phyloP scores from a whole-genome alignment of 768 basidiomycete genomes.

The Coprinopsis strossmayeri region DNA sequence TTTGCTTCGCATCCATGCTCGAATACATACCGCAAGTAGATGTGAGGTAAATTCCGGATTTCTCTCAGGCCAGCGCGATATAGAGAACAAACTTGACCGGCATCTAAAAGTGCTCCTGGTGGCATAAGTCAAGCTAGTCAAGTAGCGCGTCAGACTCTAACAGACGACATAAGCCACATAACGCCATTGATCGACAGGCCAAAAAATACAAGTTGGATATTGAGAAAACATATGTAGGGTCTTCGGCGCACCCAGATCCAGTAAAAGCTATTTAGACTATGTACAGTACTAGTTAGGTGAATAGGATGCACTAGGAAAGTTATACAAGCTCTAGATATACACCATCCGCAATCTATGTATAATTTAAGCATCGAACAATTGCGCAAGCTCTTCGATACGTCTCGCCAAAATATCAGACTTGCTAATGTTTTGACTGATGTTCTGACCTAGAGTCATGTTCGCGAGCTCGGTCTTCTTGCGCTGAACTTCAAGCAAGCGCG shows the following conservation, averaged over 20 bases:
- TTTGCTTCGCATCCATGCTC: not conserved
- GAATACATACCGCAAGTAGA: conserved; percentile 34
- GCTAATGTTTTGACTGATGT: conserved; percentile 74
- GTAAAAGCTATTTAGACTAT: not conserved
- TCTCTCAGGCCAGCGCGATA: conserved; percentile 39
- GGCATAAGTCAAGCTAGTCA: not conserved
- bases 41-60: conserved; percentile 32
- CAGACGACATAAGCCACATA: too few species aligned
- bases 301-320: not conserved
- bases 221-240: too few species aligned
- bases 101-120: not conserved
- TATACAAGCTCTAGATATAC: conserved; percentile 1
- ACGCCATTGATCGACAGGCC: too few species aligned
- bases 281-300: not conserved
- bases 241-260: not conserved
- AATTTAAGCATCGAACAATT: conserved; percentile 43
- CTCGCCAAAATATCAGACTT: conserved; percentile 85
- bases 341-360: not conserved
- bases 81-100: conserved; percentile 20
- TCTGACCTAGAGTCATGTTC: conserved; percentile 87
- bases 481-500: conserved; percentile 87
- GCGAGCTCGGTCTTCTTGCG: conserved; percentile 91
- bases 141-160: too few species aligned
- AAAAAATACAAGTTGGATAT: too few species aligned
- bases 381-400: conserved; percentile 81